Percentiles rank a stretch among this genome's conserved stretches.
Conservation (phyloP, 495 filamentous ascomycete species). For the Pseudotulostoma volvatum region DNA sequence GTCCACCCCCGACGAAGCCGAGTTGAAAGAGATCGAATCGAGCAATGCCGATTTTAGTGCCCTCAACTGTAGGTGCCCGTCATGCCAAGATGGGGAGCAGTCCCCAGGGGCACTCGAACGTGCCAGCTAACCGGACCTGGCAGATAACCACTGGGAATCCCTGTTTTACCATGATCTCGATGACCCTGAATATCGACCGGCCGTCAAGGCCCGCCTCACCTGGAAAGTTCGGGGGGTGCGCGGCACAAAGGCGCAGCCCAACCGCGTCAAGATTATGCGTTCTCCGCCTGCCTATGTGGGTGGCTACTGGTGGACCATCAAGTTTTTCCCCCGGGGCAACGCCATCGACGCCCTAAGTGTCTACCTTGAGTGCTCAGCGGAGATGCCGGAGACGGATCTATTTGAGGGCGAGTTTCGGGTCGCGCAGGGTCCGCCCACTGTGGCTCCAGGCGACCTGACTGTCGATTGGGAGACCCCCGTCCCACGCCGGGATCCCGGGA, state of each 20-base stretch:
- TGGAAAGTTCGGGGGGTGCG: slow-evolving; percentile 45
- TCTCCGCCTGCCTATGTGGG: slow-evolving; percentile 42
- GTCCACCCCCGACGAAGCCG: slow-evolving; percentile 39
- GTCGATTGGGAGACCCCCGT: slow-evolving; percentile 19
- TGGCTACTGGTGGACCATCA: slow-evolving; percentile 52
- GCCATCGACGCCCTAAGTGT: slow-evolving; percentile 43
- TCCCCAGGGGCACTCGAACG: not conserved
- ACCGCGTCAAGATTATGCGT: slow-evolving; percentile 40
- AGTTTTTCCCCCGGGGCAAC: slow-evolving; percentile 52
- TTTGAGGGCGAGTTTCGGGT: slow-evolving; percentile 26
- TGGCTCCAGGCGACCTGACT: slow-evolving; percentile 11
- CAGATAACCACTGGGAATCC: slow-evolving; percentile 43
- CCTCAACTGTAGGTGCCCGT: slow-evolving; percentile 31
- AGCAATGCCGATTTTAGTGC: slow-evolving; percentile 34
- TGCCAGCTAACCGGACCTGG: slow-evolving; percentile 6
- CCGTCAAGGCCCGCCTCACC: slow-evolving; percentile 37
- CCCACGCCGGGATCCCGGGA: slow-evolving; percentile 12
- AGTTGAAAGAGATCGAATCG: slow-evolving; percentile 42
- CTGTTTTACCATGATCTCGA: slow-evolving; percentile 40
- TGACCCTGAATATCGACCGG: slow-evolving; percentile 40
- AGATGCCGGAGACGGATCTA: slow-evolving; percentile 22
- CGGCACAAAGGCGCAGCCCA: slow-evolving; percentile 44
- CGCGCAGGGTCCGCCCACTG: slow-evolving; percentile 18
- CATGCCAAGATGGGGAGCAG: not conserved
- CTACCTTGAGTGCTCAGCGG: slow-evolving; percentile 45